Base-by-base conservation (phyloP, 257 asterid species). In the Salvia hispanica region DNA sequence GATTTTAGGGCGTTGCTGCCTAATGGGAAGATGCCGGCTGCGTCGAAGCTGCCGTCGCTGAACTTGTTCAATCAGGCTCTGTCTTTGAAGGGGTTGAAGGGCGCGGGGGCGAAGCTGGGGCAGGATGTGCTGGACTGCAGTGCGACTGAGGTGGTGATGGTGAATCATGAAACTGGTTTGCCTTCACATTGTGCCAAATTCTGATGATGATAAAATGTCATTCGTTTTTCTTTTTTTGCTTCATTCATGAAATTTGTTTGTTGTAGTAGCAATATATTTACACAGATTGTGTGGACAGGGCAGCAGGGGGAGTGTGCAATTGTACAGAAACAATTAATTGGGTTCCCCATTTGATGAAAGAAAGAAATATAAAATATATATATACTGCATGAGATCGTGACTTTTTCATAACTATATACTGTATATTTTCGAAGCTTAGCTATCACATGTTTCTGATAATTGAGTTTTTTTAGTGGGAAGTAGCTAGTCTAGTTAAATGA, bases 141-240 rank as follows among this genome's bases (percentile, higher is more conserved):
- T n/a, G 57, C 84, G 7, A 69, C 65, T 0, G 88, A 93, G 73
- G 28, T 72, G 0, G 97, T 87, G 36, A 61, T 51, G 34, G 95
- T 87, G 46, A 64, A 87, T 60, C 82, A 69, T 28, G 80, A 79
- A 16, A 93, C 99, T 0, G 96, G 97, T 28, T 42, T 91, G 34
- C 96, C 96, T 54, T 86, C 95, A 21, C 89, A 80, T 76, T 93
- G 99, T 79, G 91, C 95, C n/a, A 80, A 65, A 60, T 77, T 85
- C 79, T 92, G 75, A 83, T 66, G 6, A 46, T 21, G 47, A 39
- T 39, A 8, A 1, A 8, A 6, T 8, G 3, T 40, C 3, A 2
- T 40, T 39, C 2, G 2, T 39, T n/a, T 4, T 42, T 21, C n/a
- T 4, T 46, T 58, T 28, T 59, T 13, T 58, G 16, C 42, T 66